Evolutionary conservation across 176 grass and related monocot species (phyloP), one percentile per base, ranked within the genome.

Genomic region (Tuctoria greenei): DNA sequence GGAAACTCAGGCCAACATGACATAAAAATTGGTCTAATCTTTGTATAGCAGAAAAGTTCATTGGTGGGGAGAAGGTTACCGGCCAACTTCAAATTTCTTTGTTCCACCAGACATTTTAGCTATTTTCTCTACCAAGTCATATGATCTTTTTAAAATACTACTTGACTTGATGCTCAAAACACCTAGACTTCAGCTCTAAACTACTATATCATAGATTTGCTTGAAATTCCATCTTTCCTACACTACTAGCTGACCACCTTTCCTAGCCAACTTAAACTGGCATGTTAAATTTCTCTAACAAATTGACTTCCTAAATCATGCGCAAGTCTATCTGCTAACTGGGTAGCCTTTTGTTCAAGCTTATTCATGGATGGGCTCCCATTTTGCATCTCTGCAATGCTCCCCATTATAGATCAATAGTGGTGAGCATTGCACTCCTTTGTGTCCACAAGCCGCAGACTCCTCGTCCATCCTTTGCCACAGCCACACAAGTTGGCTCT

Each of bases 1-100:
- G 15, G 6, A 72, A 71, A 1, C 52, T 10, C 7, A 52, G 28
- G 17, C 16, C 7, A 77, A 84, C 55, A 75, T 57, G 44, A 77
- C 40, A 64, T 34, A 45, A 46, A 63, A 23, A 4, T 61, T 71
- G 59, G 50, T 37, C 44, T 66, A 51, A 70, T 44, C 6, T 80
- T 37, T 2, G 55, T 27, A 54, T 17, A 24, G 76, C 0, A 61
- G 15, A 79, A 58, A 80, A 42, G 11, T 31, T 72, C 46, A 79
- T 46, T 58, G 51, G 69, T 36, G 35, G 4, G 35, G 63, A 11
- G 21, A 35, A 8, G 42, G 71, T 23, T 28, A 36, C 61, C 26
- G 49, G 11, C 44, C 56, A 45, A 14, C 47, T 52, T 64, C 4
- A 37, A 45, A 28, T 51, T 81, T 12, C 15, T 49, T 44, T 4